Evolutionary conservation across 768 basidiomycete genomes (phyloP), one percentile per base, ranked within the genome.

Genomic region (Pisolithus sp.): DNA sequence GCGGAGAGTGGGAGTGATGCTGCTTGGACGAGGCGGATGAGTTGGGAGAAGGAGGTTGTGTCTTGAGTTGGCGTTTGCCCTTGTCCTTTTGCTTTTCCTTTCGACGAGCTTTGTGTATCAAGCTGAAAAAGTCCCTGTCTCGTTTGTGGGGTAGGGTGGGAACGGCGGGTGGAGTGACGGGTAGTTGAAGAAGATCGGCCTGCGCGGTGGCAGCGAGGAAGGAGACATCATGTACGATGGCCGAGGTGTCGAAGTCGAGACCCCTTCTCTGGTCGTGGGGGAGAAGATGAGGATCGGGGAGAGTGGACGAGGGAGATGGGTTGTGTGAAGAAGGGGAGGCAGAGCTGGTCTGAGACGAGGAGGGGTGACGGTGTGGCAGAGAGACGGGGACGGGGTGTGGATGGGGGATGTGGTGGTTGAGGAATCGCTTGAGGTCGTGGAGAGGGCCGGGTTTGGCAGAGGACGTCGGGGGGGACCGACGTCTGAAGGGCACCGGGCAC

Each of bases 371-470:
- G 43, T 55, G 43, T 53, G 60, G 57, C 59, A 45, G 70, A 55
- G 53, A 56, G 55, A 67, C 67, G 45, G 65, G 55, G 52, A 69
- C 63, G 43, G 72, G 72, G 60, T 87, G 83, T 53, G 82, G 82
- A 6, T 26, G 26, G 26, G 26, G 26, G 46, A 95, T 83, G 71
- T 95, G 92, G 70, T 89, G 82, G 71, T 95, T 90, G 56, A 99
- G 80, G 74, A 98, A 96, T 26, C 93, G 88, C 66, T 92, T 92
- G 62, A 97, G 83, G 68, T 97, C 94, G 70, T 89, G 83, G 47
- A 98, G 78, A 2, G 92, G 87, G 0, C 91, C 86, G 54, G 77
- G 77, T 52, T 76, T 74, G 34, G 30, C 18, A 4, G 50, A 48
- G 1, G 34, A 1, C 17, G 17, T 6, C 17, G 39, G n/a, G 39